These are phyloP conservation scores for Gnaphalium uliginosum DNA, from an alignment of 129 eudicot species.

Conservation along the genomic window DNA sequence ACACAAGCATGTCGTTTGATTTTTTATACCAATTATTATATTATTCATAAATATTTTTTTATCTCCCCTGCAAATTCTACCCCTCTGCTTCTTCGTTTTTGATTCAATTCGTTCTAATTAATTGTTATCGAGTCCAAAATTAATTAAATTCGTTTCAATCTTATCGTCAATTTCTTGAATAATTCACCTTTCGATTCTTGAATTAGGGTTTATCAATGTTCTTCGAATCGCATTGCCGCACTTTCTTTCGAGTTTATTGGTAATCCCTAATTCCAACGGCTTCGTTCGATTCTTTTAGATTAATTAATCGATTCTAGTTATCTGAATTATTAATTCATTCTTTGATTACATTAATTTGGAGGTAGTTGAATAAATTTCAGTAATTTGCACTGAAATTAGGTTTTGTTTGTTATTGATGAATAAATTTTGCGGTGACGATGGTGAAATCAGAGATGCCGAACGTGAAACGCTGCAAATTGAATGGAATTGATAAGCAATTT, in stretches of 20 bases:
- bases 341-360: not conserved
- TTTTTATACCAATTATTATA: not conserved
- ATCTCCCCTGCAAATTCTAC: not conserved
- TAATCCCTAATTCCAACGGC: conserved; percentile 13
- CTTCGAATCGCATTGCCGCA: conserved; percentile 6
- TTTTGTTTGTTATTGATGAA: conserved; percentile 3
- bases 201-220: conserved; percentile 35
- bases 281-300: not conserved
- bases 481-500: conserved; percentile 15
- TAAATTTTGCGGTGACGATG: conserved; percentile 24
- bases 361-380: conserved; percentile 1
- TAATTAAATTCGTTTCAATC: not conserved
- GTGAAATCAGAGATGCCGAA: conserved; percentile 48
- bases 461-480: conserved; percentile 48
- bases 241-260: not conserved
- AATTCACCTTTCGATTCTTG: conserved; percentile 10
- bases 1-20: too few relatives aligned
- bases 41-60: not conserved
- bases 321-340: not conserved
- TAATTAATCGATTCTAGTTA: conserved; percentile 2
- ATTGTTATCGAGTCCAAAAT: conserved; percentile 2
- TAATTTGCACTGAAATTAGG: conserved; percentile 25
- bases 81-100: not conserved
- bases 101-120: conserved; percentile 13
- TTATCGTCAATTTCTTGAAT: conserved; percentile 4